A percentile compares a stretch with the other conserved stretches of the same genome.
These are phyloP conservation scores for Eucalyptus pauciflora DNA, from an alignment of 345 rosid genomes.

Conservation along the genomic window DNA sequence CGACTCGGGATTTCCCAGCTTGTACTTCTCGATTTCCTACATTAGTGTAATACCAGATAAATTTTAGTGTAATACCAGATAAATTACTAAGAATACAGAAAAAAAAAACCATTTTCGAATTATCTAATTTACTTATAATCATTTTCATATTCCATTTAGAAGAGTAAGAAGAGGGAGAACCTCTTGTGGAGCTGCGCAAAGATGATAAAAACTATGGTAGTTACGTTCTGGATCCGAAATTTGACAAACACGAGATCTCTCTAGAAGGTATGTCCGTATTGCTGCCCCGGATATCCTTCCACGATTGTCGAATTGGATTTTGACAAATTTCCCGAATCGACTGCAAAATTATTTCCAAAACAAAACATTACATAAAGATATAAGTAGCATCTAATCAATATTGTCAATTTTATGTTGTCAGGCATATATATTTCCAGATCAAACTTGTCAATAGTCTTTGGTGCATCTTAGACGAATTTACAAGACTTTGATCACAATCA, in stretches of 20 bases:
- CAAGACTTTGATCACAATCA: not conserved
- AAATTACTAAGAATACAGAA: not conserved
- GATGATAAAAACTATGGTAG: slow-evolving; percentile 90
- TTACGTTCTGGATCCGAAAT: slow-evolving; percentile 88
- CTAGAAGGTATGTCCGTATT: slow-evolving; percentile 86
- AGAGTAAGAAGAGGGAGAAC: slow-evolving; percentile 11
- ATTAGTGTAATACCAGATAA: not conserved
- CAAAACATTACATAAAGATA: not conserved
- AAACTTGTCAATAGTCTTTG: not conserved
- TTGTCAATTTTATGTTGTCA: not conserved
- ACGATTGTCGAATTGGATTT: slow-evolving; percentile 67
- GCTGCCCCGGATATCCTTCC: slow-evolving; percentile 96
- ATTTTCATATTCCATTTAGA: not conserved
- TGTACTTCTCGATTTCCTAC: slow-evolving; percentile 74
- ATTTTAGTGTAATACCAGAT: not conserved
- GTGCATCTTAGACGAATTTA: not conserved
- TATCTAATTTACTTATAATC: not conserved
- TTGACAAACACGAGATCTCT: slow-evolving; percentile 97
- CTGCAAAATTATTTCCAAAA: slow-evolving; percentile 23
- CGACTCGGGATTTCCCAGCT: slow-evolving; percentile 71
- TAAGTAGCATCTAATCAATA: not conserved
- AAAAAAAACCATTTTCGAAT: not conserved
- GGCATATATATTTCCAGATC: not conserved
- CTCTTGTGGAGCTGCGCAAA: slow-evolving; percentile 84
- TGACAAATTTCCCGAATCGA: slow-evolving; percentile 94